phyloP scores from a whole-genome alignment of 495 filamentous ascomycete genomes.

The Entonaema liquescens region DNA sequence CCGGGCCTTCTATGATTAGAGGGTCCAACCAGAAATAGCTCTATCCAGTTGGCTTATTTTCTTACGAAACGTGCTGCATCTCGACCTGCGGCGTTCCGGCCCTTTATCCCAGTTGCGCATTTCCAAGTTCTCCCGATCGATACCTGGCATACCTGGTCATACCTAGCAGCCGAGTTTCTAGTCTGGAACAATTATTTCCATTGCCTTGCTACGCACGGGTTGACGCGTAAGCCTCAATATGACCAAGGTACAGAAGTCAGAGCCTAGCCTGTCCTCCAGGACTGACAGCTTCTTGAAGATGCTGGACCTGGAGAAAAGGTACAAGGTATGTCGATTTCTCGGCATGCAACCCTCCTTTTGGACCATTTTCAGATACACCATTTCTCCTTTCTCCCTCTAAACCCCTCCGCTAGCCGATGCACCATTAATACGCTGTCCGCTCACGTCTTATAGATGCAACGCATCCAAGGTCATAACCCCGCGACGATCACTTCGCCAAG shows the following conservation, averaged over 20 bases:
- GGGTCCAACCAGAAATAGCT: constrained; percentile 27
- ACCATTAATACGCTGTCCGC: constrained; percentile 44
- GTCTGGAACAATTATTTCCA: constrained; percentile 30
- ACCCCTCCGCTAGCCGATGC: constrained; percentile 30
- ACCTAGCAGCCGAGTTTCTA: constrained; percentile 27
- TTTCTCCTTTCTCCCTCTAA: constrained; percentile 21
- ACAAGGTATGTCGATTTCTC: constrained; percentile 56
- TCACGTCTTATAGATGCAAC: constrained; percentile 51
- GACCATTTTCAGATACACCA: constrained; percentile 34
- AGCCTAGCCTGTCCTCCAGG: constrained; percentile 45
- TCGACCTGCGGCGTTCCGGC: constrained; percentile 36
- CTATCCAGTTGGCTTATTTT: constrained; percentile 41
- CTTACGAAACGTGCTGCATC: constrained; percentile 37
- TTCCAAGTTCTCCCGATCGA: constrained; percentile 13
- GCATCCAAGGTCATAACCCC: constrained; percentile 47
- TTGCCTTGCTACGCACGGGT: constrained; percentile 23
- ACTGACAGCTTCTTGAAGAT: constrained; percentile 58
- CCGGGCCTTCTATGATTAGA: constrained; percentile 29
- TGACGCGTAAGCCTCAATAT: constrained; percentile 51
- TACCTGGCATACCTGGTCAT: constrained; percentile 16
- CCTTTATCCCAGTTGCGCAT: constrained; percentile 30
- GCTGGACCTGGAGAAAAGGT: constrained; percentile 61
- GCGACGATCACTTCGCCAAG: constrained; percentile 44
- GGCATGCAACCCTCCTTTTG: constrained; percentile 49
- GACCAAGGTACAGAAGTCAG: constrained; percentile 44